Evolutionary conservation across 345 rosid genomes (phyloP).

Genomic region (Hibiscus trionum): DNA sequence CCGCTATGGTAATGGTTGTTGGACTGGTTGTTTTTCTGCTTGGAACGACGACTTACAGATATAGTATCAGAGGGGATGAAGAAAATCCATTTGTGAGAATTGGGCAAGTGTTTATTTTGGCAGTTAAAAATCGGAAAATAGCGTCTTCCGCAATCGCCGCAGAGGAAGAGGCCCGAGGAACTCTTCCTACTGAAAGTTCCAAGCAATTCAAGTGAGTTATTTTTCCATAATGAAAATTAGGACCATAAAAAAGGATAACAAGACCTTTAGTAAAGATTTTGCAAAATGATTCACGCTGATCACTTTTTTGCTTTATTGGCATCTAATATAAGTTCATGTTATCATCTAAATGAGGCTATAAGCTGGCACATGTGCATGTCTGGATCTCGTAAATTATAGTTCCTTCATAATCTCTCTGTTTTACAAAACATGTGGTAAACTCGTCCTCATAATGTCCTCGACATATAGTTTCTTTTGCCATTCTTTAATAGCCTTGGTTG

Average conservation of each 20-base stretch:
- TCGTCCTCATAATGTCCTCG: too few species aligned
- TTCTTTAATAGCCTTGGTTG: too few species aligned
- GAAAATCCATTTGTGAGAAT: not conserved
- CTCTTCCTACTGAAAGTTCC: not conserved
- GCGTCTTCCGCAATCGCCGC: too few species aligned
- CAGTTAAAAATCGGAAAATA: not conserved
- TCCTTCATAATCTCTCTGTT: too few species aligned
- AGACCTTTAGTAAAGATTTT: too few species aligned
- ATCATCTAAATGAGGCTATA: too few species aligned
- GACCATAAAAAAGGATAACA: not conserved
- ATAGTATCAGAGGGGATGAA: not conserved
- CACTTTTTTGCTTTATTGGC: not conserved
- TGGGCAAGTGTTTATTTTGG: not conserved
- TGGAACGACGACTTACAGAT: slow-evolving; percentile 27
- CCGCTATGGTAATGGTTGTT: slow-evolving; percentile 34
- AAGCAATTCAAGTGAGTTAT: not conserved
- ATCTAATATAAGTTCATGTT: too few species aligned
- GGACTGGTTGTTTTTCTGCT: slow-evolving; percentile 48
- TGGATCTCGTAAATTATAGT: too few species aligned
- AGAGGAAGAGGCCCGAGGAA: not conserved
- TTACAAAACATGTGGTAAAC: too few species aligned
- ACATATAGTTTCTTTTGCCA: too few species aligned
- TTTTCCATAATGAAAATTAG: not conserved
- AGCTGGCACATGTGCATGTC: too few species aligned
- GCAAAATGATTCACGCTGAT: too few species aligned